Conservation (phyloP, 2,329 filamentous ascomycete species). For the Diaporthe helianthi region DNA sequence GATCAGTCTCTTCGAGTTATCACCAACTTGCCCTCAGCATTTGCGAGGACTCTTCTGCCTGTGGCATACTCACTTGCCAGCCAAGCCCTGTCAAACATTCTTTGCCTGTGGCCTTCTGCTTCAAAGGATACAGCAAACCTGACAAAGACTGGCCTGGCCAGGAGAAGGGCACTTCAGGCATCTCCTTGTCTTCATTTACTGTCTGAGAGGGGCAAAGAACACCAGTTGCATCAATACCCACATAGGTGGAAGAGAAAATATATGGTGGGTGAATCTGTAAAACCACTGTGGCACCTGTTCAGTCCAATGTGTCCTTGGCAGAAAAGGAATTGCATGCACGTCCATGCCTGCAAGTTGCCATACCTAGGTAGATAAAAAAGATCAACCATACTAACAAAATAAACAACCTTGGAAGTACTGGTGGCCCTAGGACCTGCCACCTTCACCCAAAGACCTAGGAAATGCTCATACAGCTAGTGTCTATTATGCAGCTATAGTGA, state of each 20-base stretch:
- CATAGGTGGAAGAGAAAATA: not conserved
- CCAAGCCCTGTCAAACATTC: not conserved
- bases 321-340: not conserved
- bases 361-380: not conserved
- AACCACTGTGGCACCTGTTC: not conserved
- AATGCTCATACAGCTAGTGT: no score
- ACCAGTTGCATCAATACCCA: not conserved
- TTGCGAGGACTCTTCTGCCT: no score
- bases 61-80: not conserved
- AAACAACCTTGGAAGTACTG: not conserved
- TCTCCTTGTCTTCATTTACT: not conserved
- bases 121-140: not conserved
- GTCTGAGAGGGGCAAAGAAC: constrained; percentile 1
- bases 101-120: not conserved
- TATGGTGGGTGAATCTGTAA: not conserved
- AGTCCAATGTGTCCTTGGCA: not conserved
- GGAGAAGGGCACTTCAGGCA: not conserved
- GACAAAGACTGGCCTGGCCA: not conserved
- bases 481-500: no score
- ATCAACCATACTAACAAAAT: not conserved
- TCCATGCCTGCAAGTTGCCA: not conserved
- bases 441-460: not conserved
- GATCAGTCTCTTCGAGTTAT: not conserved
- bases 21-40: not conserved
- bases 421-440: no score